phyloP scores from a whole-genome alignment of 805 yeast genomes.

The Candida bentonensis region DNA sequence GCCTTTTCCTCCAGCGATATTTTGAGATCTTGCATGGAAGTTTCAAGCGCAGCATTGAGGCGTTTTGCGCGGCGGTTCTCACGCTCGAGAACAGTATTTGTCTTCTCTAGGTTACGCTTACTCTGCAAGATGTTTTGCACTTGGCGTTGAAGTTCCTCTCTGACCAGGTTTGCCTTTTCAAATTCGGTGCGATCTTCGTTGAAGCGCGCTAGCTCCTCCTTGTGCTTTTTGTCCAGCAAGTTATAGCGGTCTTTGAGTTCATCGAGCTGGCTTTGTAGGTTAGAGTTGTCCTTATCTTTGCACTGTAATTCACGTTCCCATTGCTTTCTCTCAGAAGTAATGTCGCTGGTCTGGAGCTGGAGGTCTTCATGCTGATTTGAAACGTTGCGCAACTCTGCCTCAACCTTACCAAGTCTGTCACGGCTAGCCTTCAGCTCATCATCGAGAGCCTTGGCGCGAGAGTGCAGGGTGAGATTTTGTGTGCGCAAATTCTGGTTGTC shows the following conservation, averaged over 20 bases:
- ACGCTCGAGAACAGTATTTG: slow-evolving; percentile 11
- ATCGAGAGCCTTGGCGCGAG: neutral
- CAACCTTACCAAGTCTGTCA: slow-evolving; percentile 6
- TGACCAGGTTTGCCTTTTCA: slow-evolving; percentile 12
- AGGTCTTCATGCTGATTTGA: neutral
- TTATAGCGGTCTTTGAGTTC: slow-evolving; percentile 4
- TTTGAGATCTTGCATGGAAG: slow-evolving; percentile 20
- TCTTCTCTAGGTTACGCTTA: slow-evolving; percentile 15
- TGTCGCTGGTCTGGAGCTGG: neutral
- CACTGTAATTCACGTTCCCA: neutral
- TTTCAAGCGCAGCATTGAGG: slow-evolving; percentile 13
- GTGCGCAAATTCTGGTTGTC: slow-evolving; percentile 18
- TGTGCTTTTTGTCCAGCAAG: neutral
- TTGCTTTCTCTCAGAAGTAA: neutral
- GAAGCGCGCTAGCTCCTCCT: neutral
- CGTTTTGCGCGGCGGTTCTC: slow-evolving; percentile 14
- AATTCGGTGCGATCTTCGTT: slow-evolving; percentile 8
- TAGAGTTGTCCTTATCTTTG: slow-evolving; percentile 4
- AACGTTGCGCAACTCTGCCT: slow-evolving; percentile 2
- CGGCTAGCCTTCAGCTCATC: slow-evolving; percentile 3
- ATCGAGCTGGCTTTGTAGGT: slow-evolving; percentile 3
- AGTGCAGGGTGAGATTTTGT: neutral
- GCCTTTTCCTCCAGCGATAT: slow-evolving; percentile 22
- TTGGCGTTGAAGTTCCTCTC: slow-evolving; percentile 18
- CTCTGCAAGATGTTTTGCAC: slow-evolving; percentile 16